Percentiles rank a stretch among this genome's conserved stretches.
Conservation (phyloP, 352 stramenopile genomes). For the Peronospora destructor region DNA sequence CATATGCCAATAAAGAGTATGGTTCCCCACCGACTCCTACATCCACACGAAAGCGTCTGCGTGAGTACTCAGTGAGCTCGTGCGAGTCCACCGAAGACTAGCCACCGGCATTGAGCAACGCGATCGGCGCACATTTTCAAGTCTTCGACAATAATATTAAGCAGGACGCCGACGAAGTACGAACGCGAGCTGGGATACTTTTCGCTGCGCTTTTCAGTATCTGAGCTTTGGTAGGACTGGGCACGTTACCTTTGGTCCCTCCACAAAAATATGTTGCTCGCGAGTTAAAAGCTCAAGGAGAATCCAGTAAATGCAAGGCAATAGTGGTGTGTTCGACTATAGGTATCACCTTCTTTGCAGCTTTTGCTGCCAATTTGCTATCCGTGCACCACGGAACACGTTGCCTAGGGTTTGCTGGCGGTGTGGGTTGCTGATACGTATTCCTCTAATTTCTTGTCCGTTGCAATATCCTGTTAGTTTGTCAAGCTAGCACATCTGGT, state of each 20-base stretch:
- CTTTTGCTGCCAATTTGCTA: conserved; percentile 50
- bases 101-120: conserved; percentile 35
- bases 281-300: conserved; percentile 45
- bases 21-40: conserved; percentile 16
- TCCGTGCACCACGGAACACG: conserved; percentile 47
- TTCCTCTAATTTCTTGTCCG: too few species aligned
- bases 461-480: too few species aligned
- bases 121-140: conserved; percentile 44
- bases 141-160: conserved; percentile 58
- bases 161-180: conserved; percentile 41
- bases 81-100: neutral
- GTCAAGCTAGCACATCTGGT: too few species aligned
- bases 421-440: conserved; percentile 42
- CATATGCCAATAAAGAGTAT: conserved; percentile 61
- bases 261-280: conserved; percentile 40
- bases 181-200: conserved; percentile 45
- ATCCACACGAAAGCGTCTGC: conserved; percentile 6
- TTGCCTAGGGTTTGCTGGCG: conserved; percentile 57
- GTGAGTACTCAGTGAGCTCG: neutral
- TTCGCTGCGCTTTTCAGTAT: conserved; percentile 55
- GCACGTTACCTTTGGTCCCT: conserved; percentile 46
- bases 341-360: conserved; percentile 36
- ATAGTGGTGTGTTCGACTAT: conserved; percentile 37
- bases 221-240: conserved; percentile 37
- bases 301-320: conserved; percentile 33